A percentile compares a stretch with the other conserved stretches of the same genome.
These are phyloP conservation scores for Claviceps quebecensis DNA, from an alignment of 2,329 filamentous ascomycete species.

Conservation along the genomic window DNA sequence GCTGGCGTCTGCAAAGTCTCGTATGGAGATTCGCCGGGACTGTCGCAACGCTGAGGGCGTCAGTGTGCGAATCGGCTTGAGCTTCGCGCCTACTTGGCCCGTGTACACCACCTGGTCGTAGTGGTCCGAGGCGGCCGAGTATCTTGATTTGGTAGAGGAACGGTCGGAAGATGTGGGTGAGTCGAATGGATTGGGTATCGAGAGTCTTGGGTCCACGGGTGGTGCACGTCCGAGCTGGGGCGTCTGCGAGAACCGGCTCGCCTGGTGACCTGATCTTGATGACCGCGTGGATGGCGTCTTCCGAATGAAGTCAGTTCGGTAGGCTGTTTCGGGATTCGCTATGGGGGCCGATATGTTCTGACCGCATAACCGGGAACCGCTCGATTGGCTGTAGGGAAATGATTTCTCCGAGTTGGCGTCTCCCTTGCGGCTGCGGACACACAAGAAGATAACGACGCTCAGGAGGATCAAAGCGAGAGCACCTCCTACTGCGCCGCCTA, in stretches of 20 bases:
- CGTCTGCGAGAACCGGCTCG: neutral
- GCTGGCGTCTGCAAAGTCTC: constrained; percentile 28
- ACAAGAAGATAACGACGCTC: constrained; percentile 26
- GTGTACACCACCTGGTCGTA: constrained; percentile 13
- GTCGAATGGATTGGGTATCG: constrained; percentile 23
- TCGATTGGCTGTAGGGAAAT: constrained; percentile 7
- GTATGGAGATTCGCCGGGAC: constrained; percentile 16
- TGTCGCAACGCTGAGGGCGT: constrained; percentile 13
- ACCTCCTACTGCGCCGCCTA: constrained; percentile 35
- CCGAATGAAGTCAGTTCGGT: constrained; percentile 41
- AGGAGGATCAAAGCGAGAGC: constrained; percentile 27
- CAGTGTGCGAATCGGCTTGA: constrained; percentile 27
- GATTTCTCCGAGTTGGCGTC: constrained; percentile 10
- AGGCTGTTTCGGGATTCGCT: constrained; percentile 22
- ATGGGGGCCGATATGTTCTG: constrained; percentile 46
- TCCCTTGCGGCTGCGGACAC: constrained; percentile 18
- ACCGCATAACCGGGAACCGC: constrained; percentile 12
- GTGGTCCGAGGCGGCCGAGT: constrained; percentile 13
- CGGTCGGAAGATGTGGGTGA: constrained; percentile 16
- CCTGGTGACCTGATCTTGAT: constrained; percentile 6
- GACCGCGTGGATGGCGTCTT: constrained; percentile 14
- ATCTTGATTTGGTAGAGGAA: constrained; percentile 9
- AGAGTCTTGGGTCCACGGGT: constrained; percentile 10
- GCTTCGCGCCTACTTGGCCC: constrained; percentile 14
- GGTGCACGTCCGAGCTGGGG: neutral